Base-by-base conservation (phyloP, 169 alveolate species). In the Cyclospora cayetanensis region DNA sequence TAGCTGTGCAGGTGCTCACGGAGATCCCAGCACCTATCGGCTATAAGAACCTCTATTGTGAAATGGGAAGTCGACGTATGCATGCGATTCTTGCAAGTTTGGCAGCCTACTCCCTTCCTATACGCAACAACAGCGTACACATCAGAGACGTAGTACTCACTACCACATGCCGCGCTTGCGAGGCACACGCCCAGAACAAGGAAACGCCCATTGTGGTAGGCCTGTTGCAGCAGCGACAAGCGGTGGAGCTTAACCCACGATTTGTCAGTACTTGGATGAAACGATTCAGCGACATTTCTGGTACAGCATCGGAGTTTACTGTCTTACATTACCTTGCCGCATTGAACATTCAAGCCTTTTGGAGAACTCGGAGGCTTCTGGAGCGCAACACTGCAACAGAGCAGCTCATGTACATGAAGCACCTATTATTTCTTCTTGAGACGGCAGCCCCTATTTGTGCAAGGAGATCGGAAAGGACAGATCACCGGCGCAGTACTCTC, bases 171-270 rank as follows among this genome's bases (percentile, higher is more conserved):
- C 89, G 90, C 18, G 93, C 93, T 68, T 90, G 93, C 84, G 90
- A 90, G 41, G 85, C 86, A n/a, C 93, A 90, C 84, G 93, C 93
- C n/a, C 90, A 80, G 76, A 72, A 63, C 53, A 50, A 76, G 50
- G 90, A 66, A 35, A 39, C 90, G 35, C 76, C 43, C 37, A 43
- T 68, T n/a, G 68, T 74, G 37, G 85, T 46, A 9, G 93, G 50
- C 25, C 53, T 46, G 25, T 29, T 34, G 5, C 70, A 74, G 63
- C 60, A 29, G 90, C 84, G 55, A 50, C 90, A 83, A n/a, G 70
- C 41, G 70, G 93, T 90, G 25, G 90, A 74, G 27, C 93, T 90
- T 27, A 77, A 90, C 34, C 90, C 93, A 31, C 55, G 89, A 7
- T 63, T 90, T 43, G 86, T 77, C 1, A 53, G 29, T 53, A 53